Conservation (phyloP, 2,329 filamentous ascomycete genomes). For the Macrophomina phaseolina region DNA sequence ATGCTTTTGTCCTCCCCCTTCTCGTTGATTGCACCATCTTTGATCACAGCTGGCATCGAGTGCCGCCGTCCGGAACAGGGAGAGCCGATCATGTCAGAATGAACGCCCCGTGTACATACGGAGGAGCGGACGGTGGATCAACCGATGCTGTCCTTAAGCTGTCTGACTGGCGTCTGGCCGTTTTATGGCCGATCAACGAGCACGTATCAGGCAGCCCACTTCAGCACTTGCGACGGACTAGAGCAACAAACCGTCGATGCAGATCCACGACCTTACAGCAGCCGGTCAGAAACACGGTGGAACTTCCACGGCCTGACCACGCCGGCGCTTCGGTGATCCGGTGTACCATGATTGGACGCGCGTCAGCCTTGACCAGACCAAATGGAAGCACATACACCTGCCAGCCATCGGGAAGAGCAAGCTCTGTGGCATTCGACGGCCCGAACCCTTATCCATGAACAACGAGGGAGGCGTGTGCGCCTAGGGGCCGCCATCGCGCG, state of each 20-base stretch:
- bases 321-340: background rate
- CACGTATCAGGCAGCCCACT: background rate
- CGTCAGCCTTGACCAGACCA: background rate
- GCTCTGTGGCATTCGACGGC: background rate
- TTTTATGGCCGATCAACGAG: background rate
- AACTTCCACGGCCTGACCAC: background rate
- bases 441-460: background rate
- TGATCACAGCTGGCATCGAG: background rate
- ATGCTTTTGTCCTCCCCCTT: background rate
- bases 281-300: background rate
- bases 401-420: no score
- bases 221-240: background rate
- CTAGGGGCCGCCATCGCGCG: background rate
- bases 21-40: background rate
- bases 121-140: no score
- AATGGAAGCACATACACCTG: no score
- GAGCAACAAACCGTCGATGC: background rate
- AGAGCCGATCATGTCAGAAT: background rate
- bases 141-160: background rate
- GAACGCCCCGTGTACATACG: no score
- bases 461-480: background rate
- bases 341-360: background rate
- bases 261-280: background rate
- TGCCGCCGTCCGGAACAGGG: background rate
- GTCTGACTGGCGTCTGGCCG: background rate